A percentile compares a stretch with the other conserved stretches of the same genome.
Evolutionary conservation across 2,329 filamentous ascomycete genomes (phyloP).

Genomic region (Teratosphaeria viscida): DNA sequence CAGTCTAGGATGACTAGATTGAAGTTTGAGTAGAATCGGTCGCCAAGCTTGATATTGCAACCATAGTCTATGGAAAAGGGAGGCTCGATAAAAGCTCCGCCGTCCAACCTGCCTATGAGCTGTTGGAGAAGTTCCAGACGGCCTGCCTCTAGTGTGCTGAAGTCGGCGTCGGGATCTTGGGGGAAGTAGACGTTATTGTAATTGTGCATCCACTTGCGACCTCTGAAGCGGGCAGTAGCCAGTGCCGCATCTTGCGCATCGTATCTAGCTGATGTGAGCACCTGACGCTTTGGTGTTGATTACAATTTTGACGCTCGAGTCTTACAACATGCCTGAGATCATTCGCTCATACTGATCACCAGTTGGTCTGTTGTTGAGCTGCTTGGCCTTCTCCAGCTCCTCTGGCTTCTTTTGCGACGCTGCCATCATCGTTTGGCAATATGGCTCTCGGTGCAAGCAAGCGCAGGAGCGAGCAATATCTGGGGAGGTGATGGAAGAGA

Average conservation of each 20-base stretch:
- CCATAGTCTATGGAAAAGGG: constrained; percentile 71
- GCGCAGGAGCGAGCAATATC: not conserved
- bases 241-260: not conserved
- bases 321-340: not conserved
- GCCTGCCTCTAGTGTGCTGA: not conserved
- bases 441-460: not conserved
- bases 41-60: constrained; percentile 59
- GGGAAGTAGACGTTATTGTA: not conserved
- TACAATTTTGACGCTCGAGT: not conserved
- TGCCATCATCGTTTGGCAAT: not conserved
- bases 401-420: not conserved
- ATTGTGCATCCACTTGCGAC: not conserved
- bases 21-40: constrained; percentile 66
- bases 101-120: constrained; percentile 31
- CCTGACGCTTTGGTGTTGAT: too few relatives aligned
- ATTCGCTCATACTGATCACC: not conserved
- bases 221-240: not conserved
- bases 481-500: not conserved
- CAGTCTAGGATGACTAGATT: constrained; percentile 71
- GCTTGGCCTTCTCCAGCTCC: not conserved
- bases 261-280: not conserved
- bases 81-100: constrained; percentile 58
- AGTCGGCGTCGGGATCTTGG: not conserved
- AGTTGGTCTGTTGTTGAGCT: not conserved
- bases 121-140: not conserved